Evolutionary conservation across 495 filamentous ascomycete genomes (phyloP).

Genomic region (Chaetomidium leptoderma): DNA sequence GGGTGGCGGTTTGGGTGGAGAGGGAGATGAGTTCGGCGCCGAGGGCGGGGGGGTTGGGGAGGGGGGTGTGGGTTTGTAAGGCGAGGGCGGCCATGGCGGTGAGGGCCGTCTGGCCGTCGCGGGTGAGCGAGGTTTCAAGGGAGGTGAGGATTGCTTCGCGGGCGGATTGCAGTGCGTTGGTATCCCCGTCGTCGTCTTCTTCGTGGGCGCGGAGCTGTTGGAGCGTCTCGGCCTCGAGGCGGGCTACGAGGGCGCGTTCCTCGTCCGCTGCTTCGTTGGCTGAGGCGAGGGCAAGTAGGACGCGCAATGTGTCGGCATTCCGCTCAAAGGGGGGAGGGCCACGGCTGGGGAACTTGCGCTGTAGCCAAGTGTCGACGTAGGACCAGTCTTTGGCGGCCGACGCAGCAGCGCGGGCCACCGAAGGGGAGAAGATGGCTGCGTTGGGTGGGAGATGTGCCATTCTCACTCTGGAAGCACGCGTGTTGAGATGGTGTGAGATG

Average conservation of each 20-base stretch:
- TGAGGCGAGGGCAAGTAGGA: slow-evolving; percentile 67
- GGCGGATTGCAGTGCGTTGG: slow-evolving; percentile 32
- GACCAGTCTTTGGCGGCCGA: slow-evolving; percentile 79
- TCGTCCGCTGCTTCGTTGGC: slow-evolving; percentile 82
- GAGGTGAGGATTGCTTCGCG: slow-evolving; percentile 36
- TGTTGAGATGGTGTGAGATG: neutral
- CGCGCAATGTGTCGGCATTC: slow-evolving; percentile 75
- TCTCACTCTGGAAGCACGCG: slow-evolving; percentile 6
- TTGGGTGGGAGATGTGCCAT: slow-evolving; percentile 53
- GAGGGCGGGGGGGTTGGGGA: slow-evolving; percentile 34
- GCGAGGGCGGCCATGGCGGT: slow-evolving; percentile 39
- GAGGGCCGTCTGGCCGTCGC: slow-evolving; percentile 43
- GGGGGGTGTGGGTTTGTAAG: slow-evolving; percentile 30
- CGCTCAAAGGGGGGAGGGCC: slow-evolving; percentile 67
- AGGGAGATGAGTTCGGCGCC: slow-evolving; percentile 38
- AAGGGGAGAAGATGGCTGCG: slow-evolving; percentile 66
- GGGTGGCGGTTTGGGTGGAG: slow-evolving; percentile 32
- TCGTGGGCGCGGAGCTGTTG: slow-evolving; percentile 38
- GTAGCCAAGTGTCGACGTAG: slow-evolving; percentile 78
- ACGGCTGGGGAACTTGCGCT: slow-evolving; percentile 51
- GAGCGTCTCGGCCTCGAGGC: slow-evolving; percentile 57
- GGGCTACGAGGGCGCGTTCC: slow-evolving; percentile 54
- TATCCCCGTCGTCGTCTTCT: neutral
- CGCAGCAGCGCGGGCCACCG: slow-evolving; percentile 59
- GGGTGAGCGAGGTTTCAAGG: slow-evolving; percentile 36